Evolutionary conservation across 495 filamentous ascomycete genomes (phyloP), one percentile per base, ranked within the genome.

Genomic region (Podospora bellae-mahoneyi): DNA sequence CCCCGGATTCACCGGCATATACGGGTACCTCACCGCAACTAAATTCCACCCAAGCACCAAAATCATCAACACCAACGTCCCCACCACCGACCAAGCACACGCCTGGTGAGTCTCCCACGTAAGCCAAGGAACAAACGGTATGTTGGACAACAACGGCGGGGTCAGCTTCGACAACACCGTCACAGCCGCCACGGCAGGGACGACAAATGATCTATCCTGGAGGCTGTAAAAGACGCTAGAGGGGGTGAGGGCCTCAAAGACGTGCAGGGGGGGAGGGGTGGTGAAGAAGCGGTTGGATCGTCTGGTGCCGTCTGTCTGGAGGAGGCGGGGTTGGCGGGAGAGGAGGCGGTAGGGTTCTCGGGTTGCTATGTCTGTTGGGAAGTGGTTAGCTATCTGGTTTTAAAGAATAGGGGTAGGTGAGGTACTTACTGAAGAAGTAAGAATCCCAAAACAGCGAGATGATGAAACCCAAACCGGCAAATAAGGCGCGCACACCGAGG

Each of bases 41-140:
- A 66, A 13, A n/a, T 16, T 23, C 28, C 32, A 58, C 23, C 34
- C 56, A 39, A 69, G 34, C 6, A 64, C 60, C 30, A 70, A 53
- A 1, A 64, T 39, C 64, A 70, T 66, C 30, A 70, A 32, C 1
- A 2, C 53, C 26, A 70, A 34, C n/a, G 26, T 53, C 5, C 28
- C 68, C n/a, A 70, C 60, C 15, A 60, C 7, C 58, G 68, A 18
- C 60, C 60, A 70, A 1, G 64, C 54, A 0, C 34, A 48, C 6
- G 34, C 59, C 26, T 64, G n/a, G 23, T 66, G 64, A 3, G 60
- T 64, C 54, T 16, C 16, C 54, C 59, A 70, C 18, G 68, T 70
- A 59, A 66, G 64, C 54, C 32, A 62, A 7, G 64, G 68, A 30
- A 39, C 62, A 20, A 66, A 70, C 5, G 68, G 68, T 15, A 70